A percentile compares a stretch with the other conserved stretches of the same genome.
phyloP scores from a whole-genome alignment of 2,329 filamentous ascomycete genomes.

The Microdochium bolleyi region DNA sequence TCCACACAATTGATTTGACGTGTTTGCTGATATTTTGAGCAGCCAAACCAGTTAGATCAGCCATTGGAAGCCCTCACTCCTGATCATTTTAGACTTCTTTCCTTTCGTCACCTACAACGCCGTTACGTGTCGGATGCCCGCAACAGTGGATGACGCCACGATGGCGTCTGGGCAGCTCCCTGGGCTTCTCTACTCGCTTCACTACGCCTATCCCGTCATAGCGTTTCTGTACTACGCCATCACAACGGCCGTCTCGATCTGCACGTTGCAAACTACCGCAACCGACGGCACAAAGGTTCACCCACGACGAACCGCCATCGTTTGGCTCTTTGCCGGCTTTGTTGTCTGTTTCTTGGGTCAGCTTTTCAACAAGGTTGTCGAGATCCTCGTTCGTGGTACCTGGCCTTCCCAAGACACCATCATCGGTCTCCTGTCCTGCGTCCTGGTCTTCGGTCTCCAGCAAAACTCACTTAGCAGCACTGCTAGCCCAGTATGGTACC shows the following conservation, averaged over 20 bases:
- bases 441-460: slow-evolving; percentile 56
- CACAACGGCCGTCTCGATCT: slow-evolving; percentile 41
- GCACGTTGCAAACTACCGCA: slow-evolving; percentile 40
- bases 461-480: slow-evolving; percentile 44
- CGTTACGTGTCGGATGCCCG: background rate
- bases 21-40: background rate
- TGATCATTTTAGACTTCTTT: background rate
- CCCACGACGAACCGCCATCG: slow-evolving; percentile 32
- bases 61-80: too few species aligned
- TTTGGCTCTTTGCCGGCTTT: slow-evolving; percentile 32
- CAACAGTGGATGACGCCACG: background rate
- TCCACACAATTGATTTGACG: too few species aligned
- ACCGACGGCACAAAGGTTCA: slow-evolving; percentile 23
- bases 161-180: background rate
- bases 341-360: slow-evolving; percentile 40
- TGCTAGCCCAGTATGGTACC: slow-evolving; percentile 48
- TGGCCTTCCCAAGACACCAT: slow-evolving; percentile 38
- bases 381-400: slow-evolving; percentile 21
- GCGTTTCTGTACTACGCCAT: slow-evolving; percentile 50
- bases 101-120: background rate
- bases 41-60: background rate
- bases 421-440: slow-evolving; percentile 52
- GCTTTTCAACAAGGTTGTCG: slow-evolving; percentile 28
- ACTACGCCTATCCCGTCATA: slow-evolving; percentile 50
- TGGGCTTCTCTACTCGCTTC: slow-evolving; percentile 27